Base-by-base conservation (phyloP, 169 alveolate species). In the Babesia sp. region DNA sequence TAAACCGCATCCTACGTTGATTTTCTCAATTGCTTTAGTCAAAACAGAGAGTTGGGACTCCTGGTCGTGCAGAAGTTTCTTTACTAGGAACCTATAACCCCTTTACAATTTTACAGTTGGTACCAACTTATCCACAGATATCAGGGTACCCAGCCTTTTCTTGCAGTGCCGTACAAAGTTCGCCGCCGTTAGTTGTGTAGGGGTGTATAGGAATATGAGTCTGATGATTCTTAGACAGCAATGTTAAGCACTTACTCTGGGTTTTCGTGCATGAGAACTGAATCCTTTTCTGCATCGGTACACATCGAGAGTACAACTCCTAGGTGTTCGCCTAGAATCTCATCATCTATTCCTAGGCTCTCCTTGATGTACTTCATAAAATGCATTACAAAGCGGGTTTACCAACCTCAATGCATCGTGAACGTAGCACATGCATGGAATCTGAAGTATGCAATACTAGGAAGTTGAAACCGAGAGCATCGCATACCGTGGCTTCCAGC, bases 401-500 rank as follows among this genome's bases (percentile, higher is more conserved):
- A 68, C 56, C 20, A 16, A 55, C 80, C 74, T 61, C 71, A 37
- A 63, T 58, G 59, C 75, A 44, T 0, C 50, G 41, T 36, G 28
- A 7, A 7, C 72, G 48, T 14, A 79, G n/a, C 1, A 41, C 44
- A 41, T 81, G 56, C 46, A 81, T 64, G 22, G 89, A 54, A 24
- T 81, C 89, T 0, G 56, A n/a, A n/a, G 84, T 64, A 45, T 81
- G 89, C 48, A 81, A 41, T 4, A 81, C 64, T 57, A 71, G 34
- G 14, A 81, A 46, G 58, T 71, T 71, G 44, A 81, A 81, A 22
- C 72, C 56, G 42, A 81, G 36, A 14, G 70, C 89, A 36, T 81
- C 89, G 42, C 89, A 81, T 1, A 81, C 89, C 22, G 61, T 72
- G 8, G 83, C 34, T 36, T 81, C 89, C 75, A 71, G 54, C n/a